Base-by-base conservation (phyloP, 2,329 filamentous ascomycete genomes). In the Talaromyces sp. region DNA sequence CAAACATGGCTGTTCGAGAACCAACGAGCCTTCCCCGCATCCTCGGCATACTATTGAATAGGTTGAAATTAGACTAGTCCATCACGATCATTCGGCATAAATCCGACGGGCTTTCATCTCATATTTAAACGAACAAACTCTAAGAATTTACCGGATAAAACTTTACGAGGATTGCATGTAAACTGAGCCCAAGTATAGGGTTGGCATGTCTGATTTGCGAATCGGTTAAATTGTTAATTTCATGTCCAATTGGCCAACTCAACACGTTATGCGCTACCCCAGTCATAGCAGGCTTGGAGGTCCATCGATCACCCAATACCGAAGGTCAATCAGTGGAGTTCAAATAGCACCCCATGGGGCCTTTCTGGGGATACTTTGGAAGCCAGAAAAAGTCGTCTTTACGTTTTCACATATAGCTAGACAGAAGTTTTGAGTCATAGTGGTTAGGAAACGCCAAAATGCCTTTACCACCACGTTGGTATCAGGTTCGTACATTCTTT, bases 401-500 rank as follows among this genome's bases (percentile, higher is more conserved):
- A 53, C 49, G 8, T 19, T 53, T 49, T 53, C 49, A 53, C 27
- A 29, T 15, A 27, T 53, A 27, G 49, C 25, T 53, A 53, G 27
- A 53, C 25, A n/a, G 25, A 53, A 29, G 3, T 31, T 27, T 59
- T 59, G 38, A 29, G 27, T 17, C 19, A 34, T 31, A 25, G 25
- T 51, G 36, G 8, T 43, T 22, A 19, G 11, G 36, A 17, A 8
- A 63, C 22, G 22, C 36, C 43, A 51, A 27, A 49, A 86, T 86
- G 84, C 81, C 78, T 73, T 74, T 87, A 63, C 82, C 84, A 68
- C 85, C 85, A 29, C 84, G 85, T 71, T 84, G 81, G 80, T 87
- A 86, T 72, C 85, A 85, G 78, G 81, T 82, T 77, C 60, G 76
- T 58, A 2, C 6, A 43, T 49, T 17, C 34, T 40, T 19, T 25